phyloP scores from a whole-genome alignment of 306 rosid genomes.

The Cucumis hystrix region DNA sequence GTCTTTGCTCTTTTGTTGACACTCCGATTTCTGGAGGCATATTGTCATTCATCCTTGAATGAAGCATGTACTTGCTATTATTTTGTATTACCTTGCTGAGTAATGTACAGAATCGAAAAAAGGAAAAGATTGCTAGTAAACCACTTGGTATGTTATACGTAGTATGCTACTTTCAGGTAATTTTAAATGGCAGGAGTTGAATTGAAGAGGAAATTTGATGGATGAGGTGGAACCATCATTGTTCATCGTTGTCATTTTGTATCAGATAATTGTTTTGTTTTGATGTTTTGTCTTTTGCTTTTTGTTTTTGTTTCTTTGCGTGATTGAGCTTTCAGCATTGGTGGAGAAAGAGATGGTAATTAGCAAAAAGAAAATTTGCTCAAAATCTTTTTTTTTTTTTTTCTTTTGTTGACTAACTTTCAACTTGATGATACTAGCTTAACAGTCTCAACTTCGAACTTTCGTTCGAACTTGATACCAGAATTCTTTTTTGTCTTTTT shows the following conservation, averaged over 20 bases:
- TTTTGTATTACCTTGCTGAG: constrained; percentile 9
- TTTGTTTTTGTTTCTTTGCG: not conserved
- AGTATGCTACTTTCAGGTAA: not conserved
- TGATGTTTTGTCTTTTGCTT: no score
- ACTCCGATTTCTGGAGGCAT: not conserved
- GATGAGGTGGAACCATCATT: not conserved
- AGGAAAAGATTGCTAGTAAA: not conserved
- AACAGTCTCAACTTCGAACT: no score
- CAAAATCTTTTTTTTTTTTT: not conserved
- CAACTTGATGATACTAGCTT: not conserved
- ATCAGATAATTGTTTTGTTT: not conserved
- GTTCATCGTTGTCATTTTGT: not conserved
- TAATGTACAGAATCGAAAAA: constrained; percentile 5
- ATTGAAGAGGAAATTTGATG: not conserved
- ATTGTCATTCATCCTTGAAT: not conserved
- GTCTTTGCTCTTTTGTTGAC: not conserved
- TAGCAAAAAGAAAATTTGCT: not conserved
- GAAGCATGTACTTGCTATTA: not conserved
- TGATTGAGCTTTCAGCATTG: not conserved
- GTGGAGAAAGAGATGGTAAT: not conserved
- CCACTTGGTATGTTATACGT: not conserved
- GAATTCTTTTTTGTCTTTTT: no score
- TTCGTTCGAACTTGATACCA: no score
- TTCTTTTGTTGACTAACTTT: not conserved
- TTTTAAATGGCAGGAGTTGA: not conserved